These are phyloP conservation scores for Psilocybe azurescens DNA, from an alignment of 768 basidiomycete species.

Conservation along the genomic window DNA sequence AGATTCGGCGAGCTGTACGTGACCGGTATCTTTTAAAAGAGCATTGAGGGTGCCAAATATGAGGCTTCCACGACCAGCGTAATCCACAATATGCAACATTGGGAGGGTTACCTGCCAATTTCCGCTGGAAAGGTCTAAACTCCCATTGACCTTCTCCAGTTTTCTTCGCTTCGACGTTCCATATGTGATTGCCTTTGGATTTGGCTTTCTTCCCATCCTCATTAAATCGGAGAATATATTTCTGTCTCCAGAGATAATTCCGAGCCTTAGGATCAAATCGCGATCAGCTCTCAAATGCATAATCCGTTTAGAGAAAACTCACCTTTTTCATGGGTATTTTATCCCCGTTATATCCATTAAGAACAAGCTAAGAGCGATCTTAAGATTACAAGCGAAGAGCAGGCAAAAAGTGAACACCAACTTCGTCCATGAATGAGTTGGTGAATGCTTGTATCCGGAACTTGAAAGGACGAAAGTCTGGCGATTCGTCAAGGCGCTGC, in stretches of 20 bases:
- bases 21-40: conserved; percentile 82
- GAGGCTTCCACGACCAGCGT: conserved; percentile 89
- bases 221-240: conserved; percentile 95
- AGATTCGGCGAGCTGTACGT: conserved; percentile 80
- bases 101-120: conserved; percentile 84
- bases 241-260: conserved; percentile 95
- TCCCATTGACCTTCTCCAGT: conserved; percentile 76
- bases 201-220: conserved; percentile 99
- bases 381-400: neutral
- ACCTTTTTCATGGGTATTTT: conserved; percentile 98
- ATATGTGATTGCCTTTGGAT: conserved; percentile 98
- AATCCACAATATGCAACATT: conserved; percentile 82
- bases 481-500: conserved; percentile 94
- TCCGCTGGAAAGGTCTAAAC: conserved; percentile 88
- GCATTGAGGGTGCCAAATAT: conserved; percentile 96
- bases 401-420: conserved; percentile 34
- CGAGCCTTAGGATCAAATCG: conserved; percentile 61
- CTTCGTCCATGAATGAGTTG: conserved; percentile 92
- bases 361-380: conserved; percentile 62
- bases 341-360: conserved; percentile 89
- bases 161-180: conserved; percentile 98
- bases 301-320: conserved; percentile 22
- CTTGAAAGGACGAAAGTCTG: conserved; percentile 98
- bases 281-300: conserved; percentile 6
- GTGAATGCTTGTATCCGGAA: conserved; percentile 99